Base-by-base conservation (phyloP, 2,329 filamentous ascomycete species). In the Endothia cerciana region DNA sequence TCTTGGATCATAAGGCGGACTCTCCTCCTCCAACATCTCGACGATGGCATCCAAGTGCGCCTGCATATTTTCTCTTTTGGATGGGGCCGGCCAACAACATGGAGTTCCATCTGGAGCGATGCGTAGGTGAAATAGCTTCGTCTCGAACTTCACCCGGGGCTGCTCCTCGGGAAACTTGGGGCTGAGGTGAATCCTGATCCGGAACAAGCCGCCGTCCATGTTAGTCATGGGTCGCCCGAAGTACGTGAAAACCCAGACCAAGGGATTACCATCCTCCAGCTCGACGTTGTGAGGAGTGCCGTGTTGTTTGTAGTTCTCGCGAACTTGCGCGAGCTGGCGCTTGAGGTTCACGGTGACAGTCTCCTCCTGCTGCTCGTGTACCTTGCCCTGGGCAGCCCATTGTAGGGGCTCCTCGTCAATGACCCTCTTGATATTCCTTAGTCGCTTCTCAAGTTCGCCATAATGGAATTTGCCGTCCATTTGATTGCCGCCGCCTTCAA, bases 141-240 rank as follows among this genome's bases (percentile, higher is more conserved):
- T 94, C 72, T 93, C 87, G 69, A 97, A 89, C 68, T 85, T 89
- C 64, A 94, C 90, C 41, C 94, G 89, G 30, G 94, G 95, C 72
- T 97, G 92, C 71, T 96, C 92, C 49, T 92, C 87, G 0, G 95
- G 95, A 73, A 97, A 98, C 6, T 88, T 86, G 6, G 92, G 89
- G 72, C 93, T 97, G 72, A 98, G 89, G 72, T 83, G 83, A 64
- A 98, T 83, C 72, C 85, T 90, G 76, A 97, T 90, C 68, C 87
- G 87, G 80, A 98, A 94, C 68, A 98, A 85, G 1, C 94, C 93
- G 19, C 94, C 94, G 72, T 98, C 94, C 1, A 98, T 86, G 71
- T 97, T 93, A 6, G 93, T 97, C 90, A 95, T 96, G 0, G 93
- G 92, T 63, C 90, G 87, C 33, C 95, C 95, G 74, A 97, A 96